phyloP scores from a whole-genome alignment of 192 early-diverging fungal genomes.

The Chytriomyces hyalinus region DNA sequence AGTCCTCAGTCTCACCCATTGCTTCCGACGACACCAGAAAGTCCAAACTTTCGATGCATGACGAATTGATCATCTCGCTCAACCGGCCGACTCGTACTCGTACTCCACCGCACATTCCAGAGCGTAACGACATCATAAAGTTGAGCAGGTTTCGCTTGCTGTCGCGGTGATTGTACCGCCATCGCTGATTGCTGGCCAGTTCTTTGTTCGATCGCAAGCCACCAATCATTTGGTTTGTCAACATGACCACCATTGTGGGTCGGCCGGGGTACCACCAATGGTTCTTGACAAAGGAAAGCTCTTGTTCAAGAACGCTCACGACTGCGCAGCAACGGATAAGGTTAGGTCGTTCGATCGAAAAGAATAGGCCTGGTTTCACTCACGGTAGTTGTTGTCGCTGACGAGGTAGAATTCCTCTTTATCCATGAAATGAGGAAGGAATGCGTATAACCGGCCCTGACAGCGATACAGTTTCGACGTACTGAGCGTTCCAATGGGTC shows the following conservation, averaged over 20 bases:
- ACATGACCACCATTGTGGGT: conserved; percentile 76
- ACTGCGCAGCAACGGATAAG: conserved; percentile 25
- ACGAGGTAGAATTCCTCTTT: conserved; percentile 84
- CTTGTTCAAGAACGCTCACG: conserved; percentile 76
- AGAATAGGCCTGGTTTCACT: too few species aligned
- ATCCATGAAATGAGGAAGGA: conserved; percentile 88
- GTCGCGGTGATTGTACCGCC: conserved; percentile 42
- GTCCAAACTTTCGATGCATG: conserved; percentile 79
- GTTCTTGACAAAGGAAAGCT: conserved; percentile 73
- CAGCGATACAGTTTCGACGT: conserved; percentile 83
- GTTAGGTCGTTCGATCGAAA: too few species aligned
- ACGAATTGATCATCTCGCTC: conserved; percentile 76
- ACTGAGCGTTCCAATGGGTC: conserved; percentile 78
- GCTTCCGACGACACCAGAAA: conserved; percentile 66
- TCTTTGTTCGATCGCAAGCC: conserved; percentile 50
- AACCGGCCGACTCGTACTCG: conserved; percentile 81
- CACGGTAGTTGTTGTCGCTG: conserved; percentile 76
- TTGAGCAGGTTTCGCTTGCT: conserved; percentile 74
- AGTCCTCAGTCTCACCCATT: conserved; percentile 39
- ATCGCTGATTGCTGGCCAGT: conserved; percentile 32
- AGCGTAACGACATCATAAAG: conserved; percentile 81
- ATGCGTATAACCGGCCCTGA: conserved; percentile 80
- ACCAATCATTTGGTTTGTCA: conserved; percentile 83
- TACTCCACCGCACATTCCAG: conserved; percentile 67
- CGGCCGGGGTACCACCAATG: conserved; percentile 76